Conservation (phyloP, 495 filamentous ascomycete genomes). For the Beverwykella pulmonaria region DNA sequence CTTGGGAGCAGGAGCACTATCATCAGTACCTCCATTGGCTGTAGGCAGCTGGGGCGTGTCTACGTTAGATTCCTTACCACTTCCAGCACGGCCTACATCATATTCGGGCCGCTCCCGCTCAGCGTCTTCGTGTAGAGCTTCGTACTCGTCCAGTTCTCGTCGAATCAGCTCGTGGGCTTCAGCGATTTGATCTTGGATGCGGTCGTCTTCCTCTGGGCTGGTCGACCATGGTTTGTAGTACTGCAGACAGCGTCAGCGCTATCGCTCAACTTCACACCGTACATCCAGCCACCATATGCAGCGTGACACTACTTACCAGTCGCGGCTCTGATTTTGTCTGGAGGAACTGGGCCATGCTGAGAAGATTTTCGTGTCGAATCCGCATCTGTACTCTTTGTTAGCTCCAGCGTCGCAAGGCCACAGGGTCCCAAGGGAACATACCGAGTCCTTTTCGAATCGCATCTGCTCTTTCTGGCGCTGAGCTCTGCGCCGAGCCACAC, state of each 20-base stretch:
- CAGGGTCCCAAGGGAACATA: slow-evolving; percentile 49
- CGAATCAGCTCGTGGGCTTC: slow-evolving; percentile 57
- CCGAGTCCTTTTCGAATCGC: slow-evolving; percentile 76
- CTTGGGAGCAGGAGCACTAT: slow-evolving; percentile 17
- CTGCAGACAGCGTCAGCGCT: slow-evolving; percentile 50
- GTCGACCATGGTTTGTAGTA: slow-evolving; percentile 89
- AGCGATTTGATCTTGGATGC: slow-evolving; percentile 62
- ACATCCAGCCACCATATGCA: neutral
- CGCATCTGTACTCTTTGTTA: slow-evolving; percentile 66
- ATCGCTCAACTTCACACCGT: neutral
- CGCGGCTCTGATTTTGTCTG: slow-evolving; percentile 72
- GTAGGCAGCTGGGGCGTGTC: slow-evolving; percentile 17
- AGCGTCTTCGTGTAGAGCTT: slow-evolving; percentile 10
- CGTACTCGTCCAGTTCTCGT: slow-evolving; percentile 23
- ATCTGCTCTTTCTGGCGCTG: slow-evolving; percentile 70
- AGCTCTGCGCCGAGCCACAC: slow-evolving; percentile 58
- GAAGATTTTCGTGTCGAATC: slow-evolving; percentile 70
- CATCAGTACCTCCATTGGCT: slow-evolving; percentile 33
- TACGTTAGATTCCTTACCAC: slow-evolving; percentile 27
- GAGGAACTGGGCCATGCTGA: slow-evolving; percentile 73
- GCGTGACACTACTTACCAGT: slow-evolving; percentile 62
- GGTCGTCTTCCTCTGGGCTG: slow-evolving; percentile 61
- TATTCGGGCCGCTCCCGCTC: slow-evolving; percentile 11
- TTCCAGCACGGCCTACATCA: neutral
- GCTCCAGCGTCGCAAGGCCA: slow-evolving; percentile 11